Conservation (phyloP, 805 yeast species). For the Hermanozyma aechmeae region DNA sequence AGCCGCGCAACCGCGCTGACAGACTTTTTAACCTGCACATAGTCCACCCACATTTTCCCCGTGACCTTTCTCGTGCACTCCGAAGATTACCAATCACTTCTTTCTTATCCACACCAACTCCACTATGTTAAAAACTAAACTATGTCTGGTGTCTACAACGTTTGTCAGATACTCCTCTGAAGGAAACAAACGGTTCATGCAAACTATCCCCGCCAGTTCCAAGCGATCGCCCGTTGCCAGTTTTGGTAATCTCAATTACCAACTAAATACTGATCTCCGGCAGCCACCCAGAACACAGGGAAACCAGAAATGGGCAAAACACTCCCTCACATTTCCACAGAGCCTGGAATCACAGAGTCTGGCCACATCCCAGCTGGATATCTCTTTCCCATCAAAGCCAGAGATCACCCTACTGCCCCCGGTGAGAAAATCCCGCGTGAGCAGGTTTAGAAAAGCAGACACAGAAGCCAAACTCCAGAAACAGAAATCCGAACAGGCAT, state of each 20-base stretch:
- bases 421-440: conserved; percentile 23
- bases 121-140: conserved; percentile 6
- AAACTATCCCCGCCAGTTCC: conserved; percentile 14
- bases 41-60: conserved; percentile 1
- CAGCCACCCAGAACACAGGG: conserved; percentile 2
- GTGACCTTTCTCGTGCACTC: conserved; percentile 1
- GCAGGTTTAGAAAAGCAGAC: conserved; percentile 12
- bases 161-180: conserved; percentile 9
- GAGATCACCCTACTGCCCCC: conserved; percentile 1
- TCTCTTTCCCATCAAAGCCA: conserved; percentile 8
- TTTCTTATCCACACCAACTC: not conserved
- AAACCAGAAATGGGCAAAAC: conserved; percentile 22
- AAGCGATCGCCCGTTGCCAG: conserved; percentile 7
- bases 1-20: conserved; percentile 6
- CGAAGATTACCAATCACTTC: not conserved
- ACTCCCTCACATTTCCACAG: conserved; percentile 13
- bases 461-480: conserved; percentile 2
- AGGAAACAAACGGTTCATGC: conserved; percentile 18
- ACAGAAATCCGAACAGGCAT: conserved; percentile 1
- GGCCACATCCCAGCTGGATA: conserved; percentile 1
- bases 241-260: conserved; percentile 5
- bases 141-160: conserved; percentile 3
- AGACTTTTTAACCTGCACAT: conserved; percentile 2
- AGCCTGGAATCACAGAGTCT: conserved; percentile 2
- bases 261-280: conserved; percentile 4